Evolutionary conservation across 1,284 basidiomycete species (phyloP), one percentile per base, ranked within the genome.

Genomic region (Cerioporus squamosus): DNA sequence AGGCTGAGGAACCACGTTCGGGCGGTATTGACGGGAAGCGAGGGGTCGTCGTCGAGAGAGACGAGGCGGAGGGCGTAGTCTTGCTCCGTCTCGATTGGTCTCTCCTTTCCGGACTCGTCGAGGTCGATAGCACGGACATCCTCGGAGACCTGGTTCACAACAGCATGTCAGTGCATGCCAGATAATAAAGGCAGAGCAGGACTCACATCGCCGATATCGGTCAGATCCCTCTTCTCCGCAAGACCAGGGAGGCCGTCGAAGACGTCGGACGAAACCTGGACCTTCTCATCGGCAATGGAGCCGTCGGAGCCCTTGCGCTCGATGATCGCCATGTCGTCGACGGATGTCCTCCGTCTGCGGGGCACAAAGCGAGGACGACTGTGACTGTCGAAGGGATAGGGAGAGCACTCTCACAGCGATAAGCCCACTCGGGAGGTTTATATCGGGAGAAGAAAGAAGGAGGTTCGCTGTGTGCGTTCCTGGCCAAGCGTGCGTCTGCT

Each of bases 21-120:
- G 69, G 81, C 78, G 7, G 81, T 81, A 62, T 75, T 70, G 14
- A 79, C 74, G 10, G 80, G 83, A 23, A 85, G 74, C 0, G 75
- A 74, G 2, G 82, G 81, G 70, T 88, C 86, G 66, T 89, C 86
- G 18, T 83, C 81, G 20, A 84, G 72, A 5, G 81, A 82, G 57
- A 85, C 76, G 6, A 85, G 74, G 47, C 79, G 80, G 18, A 77
- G 77, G 18, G 79, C 78, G 51, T 79, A 74, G 62, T 83, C 82
- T 43, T 75, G 64, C 55, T 81, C 79, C 20, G 81, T 80, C 61
- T 78, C 77, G 59, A 79, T 78, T 36, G 76, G 75, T 18, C 74
- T 68, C 64, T 79, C 77, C 59, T 74, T 74, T 42, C 76, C 77
- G 17, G 46, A 22, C 10, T 68, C 72, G 44, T 72, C 75, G 53